These are phyloP conservation scores for Ceratobasidium sp. DNA, from an alignment of 1,284 basidiomycete genomes.

Conservation along the genomic window DNA sequence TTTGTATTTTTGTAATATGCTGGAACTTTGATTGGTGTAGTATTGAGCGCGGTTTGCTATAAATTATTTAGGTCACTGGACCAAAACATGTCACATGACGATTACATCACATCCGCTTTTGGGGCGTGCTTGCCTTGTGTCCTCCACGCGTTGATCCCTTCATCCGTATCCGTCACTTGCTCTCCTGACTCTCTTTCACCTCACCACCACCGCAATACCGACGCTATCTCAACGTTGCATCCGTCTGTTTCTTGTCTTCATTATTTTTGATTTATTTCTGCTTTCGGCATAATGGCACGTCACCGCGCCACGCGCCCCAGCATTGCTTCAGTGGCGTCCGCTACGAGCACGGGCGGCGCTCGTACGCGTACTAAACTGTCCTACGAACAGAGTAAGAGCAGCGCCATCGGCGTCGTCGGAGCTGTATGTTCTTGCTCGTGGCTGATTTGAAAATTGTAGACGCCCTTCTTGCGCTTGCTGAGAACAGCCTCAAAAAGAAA, in stretches of 20 bases:
- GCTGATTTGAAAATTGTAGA: conserved; percentile 26
- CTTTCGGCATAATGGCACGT: conserved; percentile 30
- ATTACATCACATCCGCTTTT: conserved; percentile 22
- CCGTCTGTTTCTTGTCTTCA: not conserved
- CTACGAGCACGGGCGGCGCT: conserved; percentile 37
- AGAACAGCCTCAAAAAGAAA: conserved; percentile 23
- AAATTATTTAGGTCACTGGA: not conserved
- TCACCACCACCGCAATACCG: conserved; percentile 22
- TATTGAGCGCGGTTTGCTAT: conserved; percentile 1
- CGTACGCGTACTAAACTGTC: conserved; percentile 31
- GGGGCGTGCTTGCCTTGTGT: conserved; percentile 25
- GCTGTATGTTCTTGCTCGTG: not conserved
- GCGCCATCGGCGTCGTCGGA: not conserved
- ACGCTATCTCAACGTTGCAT: not conserved
- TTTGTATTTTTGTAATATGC: conserved; percentile 14
- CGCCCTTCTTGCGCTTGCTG: conserved; percentile 25
- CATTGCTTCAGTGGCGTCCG: conserved; percentile 29
- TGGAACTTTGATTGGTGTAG: not conserved
- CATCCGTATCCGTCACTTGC: conserved; percentile 32
- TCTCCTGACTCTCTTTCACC: conserved; percentile 13
- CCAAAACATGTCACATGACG: conserved; percentile 20
- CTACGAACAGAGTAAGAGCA: conserved; percentile 36
- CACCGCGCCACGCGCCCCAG: conserved; percentile 37
- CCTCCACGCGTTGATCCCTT: conserved; percentile 39
- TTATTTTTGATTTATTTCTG: conserved; percentile 36